Evolutionary conservation across 345 rosid genomes (phyloP).

Genomic region (Corchorus capsularis): DNA sequence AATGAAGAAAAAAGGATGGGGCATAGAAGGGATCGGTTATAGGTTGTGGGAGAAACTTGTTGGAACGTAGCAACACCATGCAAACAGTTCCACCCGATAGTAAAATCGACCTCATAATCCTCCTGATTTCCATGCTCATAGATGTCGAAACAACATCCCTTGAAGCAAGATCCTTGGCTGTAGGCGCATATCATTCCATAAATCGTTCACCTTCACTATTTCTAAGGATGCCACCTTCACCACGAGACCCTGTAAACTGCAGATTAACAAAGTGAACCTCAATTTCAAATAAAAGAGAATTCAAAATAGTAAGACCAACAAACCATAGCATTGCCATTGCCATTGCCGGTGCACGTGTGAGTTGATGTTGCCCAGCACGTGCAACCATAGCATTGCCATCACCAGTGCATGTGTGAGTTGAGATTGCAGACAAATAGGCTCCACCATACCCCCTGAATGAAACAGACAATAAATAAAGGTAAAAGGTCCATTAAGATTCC

Average conservation of each 20-base stretch:
- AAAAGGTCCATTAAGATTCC: not conserved
- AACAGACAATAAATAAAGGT: slow-evolving; percentile 19
- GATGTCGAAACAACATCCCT: slow-evolving; percentile 99
- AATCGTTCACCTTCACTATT: slow-evolving; percentile 97
- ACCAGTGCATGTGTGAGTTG: slow-evolving; percentile 99
- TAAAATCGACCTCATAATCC: too few species aligned
- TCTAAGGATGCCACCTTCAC: slow-evolving; percentile 98
- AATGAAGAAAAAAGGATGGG: too few species aligned
- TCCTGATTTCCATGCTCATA: slow-evolving; percentile 98
- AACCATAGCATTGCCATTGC: too few species aligned
- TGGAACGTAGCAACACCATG: too few species aligned
- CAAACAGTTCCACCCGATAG: too few species aligned
- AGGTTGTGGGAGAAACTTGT: too few species aligned
- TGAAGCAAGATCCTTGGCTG: slow-evolving; percentile 99
- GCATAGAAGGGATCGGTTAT: too few species aligned
- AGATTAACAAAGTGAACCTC: slow-evolving; percentile 19
- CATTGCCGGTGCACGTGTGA: too few species aligned
- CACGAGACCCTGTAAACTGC: slow-evolving; percentile 78
- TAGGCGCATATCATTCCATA: slow-evolving; percentile 99
- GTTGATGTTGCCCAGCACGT: slow-evolving; percentile 82
- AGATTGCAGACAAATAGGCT: slow-evolving; percentile 96
- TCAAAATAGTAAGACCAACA: slow-evolving; percentile 21
- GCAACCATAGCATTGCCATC: slow-evolving; percentile 99
- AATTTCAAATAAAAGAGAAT: slow-evolving; percentile 8
- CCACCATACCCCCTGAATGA: slow-evolving; percentile 91